phyloP scores from a whole-genome alignment of 2,329 filamentous ascomycete species.

The Neocatenulostroma microsporum region DNA sequence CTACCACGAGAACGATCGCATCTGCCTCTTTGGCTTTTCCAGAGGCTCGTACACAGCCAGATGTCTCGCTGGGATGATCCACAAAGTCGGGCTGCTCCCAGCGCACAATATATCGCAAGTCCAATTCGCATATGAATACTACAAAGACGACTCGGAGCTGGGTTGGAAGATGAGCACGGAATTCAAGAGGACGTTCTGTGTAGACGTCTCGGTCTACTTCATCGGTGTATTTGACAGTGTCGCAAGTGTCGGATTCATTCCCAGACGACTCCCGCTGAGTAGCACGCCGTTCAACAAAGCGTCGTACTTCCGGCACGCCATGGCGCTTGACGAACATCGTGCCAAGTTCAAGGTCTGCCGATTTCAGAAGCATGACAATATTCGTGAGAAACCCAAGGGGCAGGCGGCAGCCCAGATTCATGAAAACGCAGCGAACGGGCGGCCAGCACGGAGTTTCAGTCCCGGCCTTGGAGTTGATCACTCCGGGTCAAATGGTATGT shows the following conservation, averaged over 20 bases:
- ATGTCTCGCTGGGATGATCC: conserved; percentile 40
- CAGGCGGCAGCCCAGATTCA: conserved; percentile 11
- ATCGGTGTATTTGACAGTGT: conserved; percentile 40
- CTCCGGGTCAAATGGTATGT: neutral
- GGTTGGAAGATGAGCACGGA: conserved; percentile 36
- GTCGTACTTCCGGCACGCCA: conserved; percentile 37
- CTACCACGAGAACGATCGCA: conserved; percentile 40
- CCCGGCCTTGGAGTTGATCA: conserved; percentile 9
- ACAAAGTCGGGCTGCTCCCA: conserved; percentile 35
- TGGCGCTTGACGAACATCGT: conserved; percentile 38
- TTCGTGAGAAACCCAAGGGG: conserved; percentile 11
- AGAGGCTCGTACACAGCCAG: conserved; percentile 45
- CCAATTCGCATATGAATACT: conserved; percentile 39
- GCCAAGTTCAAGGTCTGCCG: conserved; percentile 40
- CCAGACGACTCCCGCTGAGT: conserved; percentile 33
- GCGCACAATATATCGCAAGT: conserved; percentile 32
- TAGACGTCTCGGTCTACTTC: conserved; percentile 37
- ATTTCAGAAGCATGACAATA: conserved; percentile 27
- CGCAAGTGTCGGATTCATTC: conserved; percentile 37
- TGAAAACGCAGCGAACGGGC: conserved; percentile 3
- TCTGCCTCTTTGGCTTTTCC: conserved; percentile 45
- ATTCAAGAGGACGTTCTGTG: conserved; percentile 42
- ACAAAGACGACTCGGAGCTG: conserved; percentile 33
- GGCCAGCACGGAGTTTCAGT: conserved; percentile 2
- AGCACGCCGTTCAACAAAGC: conserved; percentile 32